A percentile compares a stretch with the other conserved stretches of the same genome.
These are phyloP conservation scores for Kodamaea arcana DNA, from an alignment of 1,139 yeast genomes.

Conservation along the genomic window DNA sequence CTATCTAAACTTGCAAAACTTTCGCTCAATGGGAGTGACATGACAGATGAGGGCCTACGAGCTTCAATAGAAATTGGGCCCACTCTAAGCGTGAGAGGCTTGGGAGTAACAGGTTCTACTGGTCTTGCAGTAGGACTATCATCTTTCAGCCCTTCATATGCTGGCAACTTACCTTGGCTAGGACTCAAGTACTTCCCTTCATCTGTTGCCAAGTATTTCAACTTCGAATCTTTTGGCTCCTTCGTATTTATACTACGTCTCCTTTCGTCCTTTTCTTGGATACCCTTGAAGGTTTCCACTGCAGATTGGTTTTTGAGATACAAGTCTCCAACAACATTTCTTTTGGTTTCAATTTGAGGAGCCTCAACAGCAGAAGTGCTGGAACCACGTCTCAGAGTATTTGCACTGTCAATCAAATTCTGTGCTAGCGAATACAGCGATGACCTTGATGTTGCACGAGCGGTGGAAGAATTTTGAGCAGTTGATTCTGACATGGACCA, in stretches of 20 bases:
- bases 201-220: background rate
- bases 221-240: background rate
- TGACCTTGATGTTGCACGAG: conserved; percentile 10
- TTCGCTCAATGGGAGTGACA: conserved; percentile 60
- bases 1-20: conserved; percentile 79
- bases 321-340: conserved; percentile 55
- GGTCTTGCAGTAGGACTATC: background rate
- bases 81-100: conserved; percentile 18
- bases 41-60: conserved; percentile 33
- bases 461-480: background rate
- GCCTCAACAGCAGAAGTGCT: conserved; percentile 39
- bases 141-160: background rate
- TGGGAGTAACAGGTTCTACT: conserved; percentile 1
- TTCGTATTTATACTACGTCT: conserved; percentile 23
- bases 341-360: conserved; percentile 45
- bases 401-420: conserved; percentile 5
- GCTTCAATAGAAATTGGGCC: conserved; percentile 33
- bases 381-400: conserved; percentile 28
- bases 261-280: conserved; percentile 44
- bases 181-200: too few relatives aligned
- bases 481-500: background rate
- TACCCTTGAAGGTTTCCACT: conserved; percentile 48
- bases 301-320: conserved; percentile 47
- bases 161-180: too few relatives aligned
- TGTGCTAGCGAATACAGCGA: conserved; percentile 26